Evolutionary conservation across 2,329 filamentous ascomycete genomes (phyloP).

Genomic region (Thelonectria olida): DNA sequence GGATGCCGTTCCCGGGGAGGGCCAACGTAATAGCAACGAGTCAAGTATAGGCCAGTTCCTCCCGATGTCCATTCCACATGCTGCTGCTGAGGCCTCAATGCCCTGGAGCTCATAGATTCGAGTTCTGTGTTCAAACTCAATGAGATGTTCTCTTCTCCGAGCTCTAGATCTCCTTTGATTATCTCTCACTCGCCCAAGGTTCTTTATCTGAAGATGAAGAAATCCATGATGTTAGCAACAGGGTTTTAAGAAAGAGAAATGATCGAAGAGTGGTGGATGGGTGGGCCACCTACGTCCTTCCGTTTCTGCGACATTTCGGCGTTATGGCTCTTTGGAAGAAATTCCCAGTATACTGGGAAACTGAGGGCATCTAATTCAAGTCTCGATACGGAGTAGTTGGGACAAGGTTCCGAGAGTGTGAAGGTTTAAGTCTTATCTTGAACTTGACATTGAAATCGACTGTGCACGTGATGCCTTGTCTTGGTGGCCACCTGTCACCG

Average conservation of each 20-base stretch:
- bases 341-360: slow-evolving; percentile 18
- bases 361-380: slow-evolving; percentile 38
- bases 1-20: no score
- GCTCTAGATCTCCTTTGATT: slow-evolving; percentile 82
- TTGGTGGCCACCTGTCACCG: no score
- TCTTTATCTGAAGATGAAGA: slow-evolving; percentile 46
- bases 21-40: no score
- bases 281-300: slow-evolving; percentile 37
- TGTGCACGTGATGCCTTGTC: no score
- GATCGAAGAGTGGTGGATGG: slow-evolving; percentile 11
- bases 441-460: no score
- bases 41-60: no score
- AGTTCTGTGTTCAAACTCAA: slow-evolving; percentile 71
- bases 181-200: slow-evolving; percentile 70
- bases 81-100: slow-evolving; percentile 73
- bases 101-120: slow-evolving; percentile 71
- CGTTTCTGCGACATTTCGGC: slow-evolving; percentile 45
- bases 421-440: no score
- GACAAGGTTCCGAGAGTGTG: no score
- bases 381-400: no score
- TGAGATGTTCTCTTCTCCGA: slow-evolving; percentile 76
- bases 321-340: slow-evolving; percentile 31
- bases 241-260: slow-evolving; percentile 10
- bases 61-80: no score
- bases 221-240: slow-evolving; percentile 28